Evolutionary conservation across 2,329 filamentous ascomycete genomes (phyloP).

Genomic region (Emergomyces orientalis): DNA sequence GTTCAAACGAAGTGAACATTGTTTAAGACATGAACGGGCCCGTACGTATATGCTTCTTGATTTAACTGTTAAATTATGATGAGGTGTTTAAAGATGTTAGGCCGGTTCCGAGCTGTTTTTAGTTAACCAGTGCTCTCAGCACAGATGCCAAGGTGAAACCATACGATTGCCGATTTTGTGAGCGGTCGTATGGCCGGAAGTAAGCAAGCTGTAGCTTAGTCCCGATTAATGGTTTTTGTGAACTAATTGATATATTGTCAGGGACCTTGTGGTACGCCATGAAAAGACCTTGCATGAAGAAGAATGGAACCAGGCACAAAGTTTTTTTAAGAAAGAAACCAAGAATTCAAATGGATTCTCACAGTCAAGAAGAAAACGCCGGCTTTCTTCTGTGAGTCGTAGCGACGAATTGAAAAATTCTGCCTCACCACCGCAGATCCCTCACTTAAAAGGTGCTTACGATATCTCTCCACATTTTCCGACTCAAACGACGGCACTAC

Average conservation of each 20-base stretch:
- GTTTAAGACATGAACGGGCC: constrained; percentile 27
- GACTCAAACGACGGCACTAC: not conserved
- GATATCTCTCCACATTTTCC: not conserved
- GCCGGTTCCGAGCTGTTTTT: not conserved
- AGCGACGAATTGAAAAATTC: not conserved
- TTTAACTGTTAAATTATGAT: not conserved
- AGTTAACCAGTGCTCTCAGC: not conserved
- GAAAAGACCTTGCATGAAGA: constrained; percentile 27
- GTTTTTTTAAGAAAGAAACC: not conserved
- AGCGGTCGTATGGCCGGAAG: constrained; percentile 28
- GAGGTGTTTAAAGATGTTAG: not conserved
- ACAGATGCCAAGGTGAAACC: constrained; percentile 27
- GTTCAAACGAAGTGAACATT: constrained; percentile 30
- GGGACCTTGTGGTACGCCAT: constrained; percentile 30
- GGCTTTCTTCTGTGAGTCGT: not conserved
- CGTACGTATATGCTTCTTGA: constrained; percentile 16
- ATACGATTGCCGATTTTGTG: constrained; percentile 27
- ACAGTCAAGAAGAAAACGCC: not conserved
- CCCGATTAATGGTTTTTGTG: not conserved
- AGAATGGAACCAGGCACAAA: constrained; percentile 17
- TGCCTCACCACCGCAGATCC: not conserved
- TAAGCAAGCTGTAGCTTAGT: constrained; percentile 13
- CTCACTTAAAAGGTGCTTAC: not conserved
- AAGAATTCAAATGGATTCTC: not conserved
- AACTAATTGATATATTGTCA: constrained; percentile 12